These are phyloP conservation scores for Geranium incanum DNA, from an alignment of 441 rosid genomes.

Conservation along the genomic window DNA sequence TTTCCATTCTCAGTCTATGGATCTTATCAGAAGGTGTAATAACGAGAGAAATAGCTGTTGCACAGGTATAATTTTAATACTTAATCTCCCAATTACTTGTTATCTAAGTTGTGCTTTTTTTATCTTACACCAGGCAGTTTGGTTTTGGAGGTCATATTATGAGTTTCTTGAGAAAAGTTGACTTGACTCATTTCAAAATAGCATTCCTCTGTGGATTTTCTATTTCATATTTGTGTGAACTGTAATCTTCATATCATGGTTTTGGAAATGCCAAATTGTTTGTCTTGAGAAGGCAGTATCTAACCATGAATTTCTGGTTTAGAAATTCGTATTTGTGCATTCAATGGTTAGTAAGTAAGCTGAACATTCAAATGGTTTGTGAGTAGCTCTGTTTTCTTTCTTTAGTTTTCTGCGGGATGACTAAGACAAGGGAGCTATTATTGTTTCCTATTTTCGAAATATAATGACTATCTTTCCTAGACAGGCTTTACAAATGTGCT, in stretches of 20 bases:
- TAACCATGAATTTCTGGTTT: background rate
- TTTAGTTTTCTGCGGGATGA: background rate
- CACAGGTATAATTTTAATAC: conserved; percentile 1
- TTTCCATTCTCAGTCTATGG: conserved; percentile 10
- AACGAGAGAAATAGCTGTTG: background rate
- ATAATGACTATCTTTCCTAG: background rate
- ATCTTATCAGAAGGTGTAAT: conserved; percentile 4
- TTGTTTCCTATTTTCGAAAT: background rate
- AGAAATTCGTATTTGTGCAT: background rate
- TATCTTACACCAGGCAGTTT: background rate
- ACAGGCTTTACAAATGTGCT: background rate
- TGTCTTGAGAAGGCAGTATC: background rate
- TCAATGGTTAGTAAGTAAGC: conserved; percentile 1
- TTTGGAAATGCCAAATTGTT: background rate
- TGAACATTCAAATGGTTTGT: background rate
- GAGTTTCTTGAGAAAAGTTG: background rate
- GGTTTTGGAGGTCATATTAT: background rate
- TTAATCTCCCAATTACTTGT: background rate
- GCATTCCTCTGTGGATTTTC: conserved; percentile 1
- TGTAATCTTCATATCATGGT: background rate
- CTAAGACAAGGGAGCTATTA: background rate
- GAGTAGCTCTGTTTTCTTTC: background rate
- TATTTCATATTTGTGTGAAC: background rate
- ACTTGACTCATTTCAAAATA: background rate
- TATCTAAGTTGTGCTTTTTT: background rate